A percentile compares a stretch with the other conserved stretches of the same genome.
phyloP scores from a whole-genome alignment of 805 yeast genomes.

The Wickerhamomyces chaumierensis region DNA sequence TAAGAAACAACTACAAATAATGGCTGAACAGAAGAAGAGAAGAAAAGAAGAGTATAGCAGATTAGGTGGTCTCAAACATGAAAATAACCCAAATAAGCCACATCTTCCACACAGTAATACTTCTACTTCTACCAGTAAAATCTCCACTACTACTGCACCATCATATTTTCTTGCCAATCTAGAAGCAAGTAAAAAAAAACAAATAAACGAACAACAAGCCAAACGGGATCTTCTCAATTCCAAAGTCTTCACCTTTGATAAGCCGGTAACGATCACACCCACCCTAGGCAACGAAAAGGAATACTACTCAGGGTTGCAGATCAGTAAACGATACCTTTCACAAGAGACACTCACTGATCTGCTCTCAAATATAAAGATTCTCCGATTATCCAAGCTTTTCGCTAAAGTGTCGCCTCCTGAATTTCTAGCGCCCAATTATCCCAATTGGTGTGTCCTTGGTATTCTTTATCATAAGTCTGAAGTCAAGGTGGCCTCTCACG shows the following conservation, averaged over 20 bases:
- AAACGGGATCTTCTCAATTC: constrained; percentile 20
- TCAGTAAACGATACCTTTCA: constrained; percentile 37
- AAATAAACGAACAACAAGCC: neutral
- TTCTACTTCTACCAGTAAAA: too few relatives aligned
- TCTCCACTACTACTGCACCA: too few relatives aligned
- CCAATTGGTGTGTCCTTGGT: constrained; percentile 79
- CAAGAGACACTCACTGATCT: constrained; percentile 22
- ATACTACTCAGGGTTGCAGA: constrained; percentile 28
- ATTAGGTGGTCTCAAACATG: neutral
- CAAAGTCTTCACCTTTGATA: constrained; percentile 30
- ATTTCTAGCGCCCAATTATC: constrained; percentile 53
- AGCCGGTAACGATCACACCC: constrained; percentile 18
- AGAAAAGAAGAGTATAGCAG: neutral
- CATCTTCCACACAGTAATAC: neutral
- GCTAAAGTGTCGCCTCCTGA: constrained; percentile 62
- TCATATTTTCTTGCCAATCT: neutral
- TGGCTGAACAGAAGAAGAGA: neutral
- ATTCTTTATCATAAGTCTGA: constrained; percentile 45
- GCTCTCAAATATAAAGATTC: constrained; percentile 38
- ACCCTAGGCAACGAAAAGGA: constrained; percentile 32
- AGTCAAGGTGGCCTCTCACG: neutral
- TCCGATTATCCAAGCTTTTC: constrained; percentile 46
- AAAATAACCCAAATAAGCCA: neutral
- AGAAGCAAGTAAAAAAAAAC: neutral
- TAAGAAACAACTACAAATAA: too few relatives aligned